These are phyloP conservation scores for Coemansia linderi DNA, from an alignment of 371 early-diverging fungal species.

Conservation along the genomic window DNA sequence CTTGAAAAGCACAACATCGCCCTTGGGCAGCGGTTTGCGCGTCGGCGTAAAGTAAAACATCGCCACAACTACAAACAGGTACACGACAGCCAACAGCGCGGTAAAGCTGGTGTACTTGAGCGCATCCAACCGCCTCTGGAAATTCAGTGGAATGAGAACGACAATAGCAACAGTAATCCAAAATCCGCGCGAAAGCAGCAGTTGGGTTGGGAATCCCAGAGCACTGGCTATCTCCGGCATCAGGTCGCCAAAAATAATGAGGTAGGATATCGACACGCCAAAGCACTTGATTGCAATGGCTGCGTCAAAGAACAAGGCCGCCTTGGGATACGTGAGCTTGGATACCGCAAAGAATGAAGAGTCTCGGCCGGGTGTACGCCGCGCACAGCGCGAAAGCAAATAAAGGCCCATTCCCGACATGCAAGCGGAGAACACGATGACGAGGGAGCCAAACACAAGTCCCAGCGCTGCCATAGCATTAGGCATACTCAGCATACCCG, in stretches of 20 bases:
- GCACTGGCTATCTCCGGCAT: constrained; percentile 74
- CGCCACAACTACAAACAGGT: constrained; percentile 87
- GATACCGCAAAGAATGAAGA: constrained; percentile 90
- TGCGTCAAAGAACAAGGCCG: constrained; percentile 88
- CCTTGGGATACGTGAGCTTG: constrained; percentile 87
- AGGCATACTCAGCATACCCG: constrained; percentile 98
- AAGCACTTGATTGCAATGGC: constrained; percentile 99
- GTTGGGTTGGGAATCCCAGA: constrained; percentile 22
- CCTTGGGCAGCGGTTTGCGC: constrained; percentile 56
- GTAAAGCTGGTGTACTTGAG: constrained; percentile 92
- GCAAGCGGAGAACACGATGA: constrained; percentile 75
- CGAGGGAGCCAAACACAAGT: constrained; percentile 74
- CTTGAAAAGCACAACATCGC: constrained; percentile 55
- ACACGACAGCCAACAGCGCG: constrained; percentile 87
- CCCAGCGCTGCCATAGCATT: constrained; percentile 87
- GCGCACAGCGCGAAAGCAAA: constrained; percentile 76
- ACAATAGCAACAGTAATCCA: constrained; percentile 87
- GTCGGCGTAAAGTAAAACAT: constrained; percentile 68
- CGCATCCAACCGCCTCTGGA: constrained; percentile 86
- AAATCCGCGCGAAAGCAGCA: constrained; percentile 63
- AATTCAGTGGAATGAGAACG: constrained; percentile 76
- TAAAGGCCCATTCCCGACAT: constrained; percentile 84
- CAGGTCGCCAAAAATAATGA: constrained; percentile 95
- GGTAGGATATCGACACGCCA: constrained; percentile 98
- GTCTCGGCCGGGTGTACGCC: constrained; percentile 70